Evolutionary conservation across 305 asterid species (phyloP), one percentile per base, ranked within the genome.

Genomic region (Solanum hybrid): DNA sequence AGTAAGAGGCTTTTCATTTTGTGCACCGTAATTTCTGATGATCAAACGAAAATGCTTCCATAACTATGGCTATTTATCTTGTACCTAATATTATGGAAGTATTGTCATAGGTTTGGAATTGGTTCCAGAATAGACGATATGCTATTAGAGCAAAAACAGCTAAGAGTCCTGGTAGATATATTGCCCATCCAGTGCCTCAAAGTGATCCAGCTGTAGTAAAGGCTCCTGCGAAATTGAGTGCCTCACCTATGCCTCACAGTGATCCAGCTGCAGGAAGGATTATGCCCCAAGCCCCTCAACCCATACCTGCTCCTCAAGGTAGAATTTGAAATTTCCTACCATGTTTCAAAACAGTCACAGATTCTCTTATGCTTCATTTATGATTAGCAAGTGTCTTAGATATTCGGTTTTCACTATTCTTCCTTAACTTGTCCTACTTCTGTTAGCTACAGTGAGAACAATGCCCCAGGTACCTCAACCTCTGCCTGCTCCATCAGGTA

Each of bases 41-140:
- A 89, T 92, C 90, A 39, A 86, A 12, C 90, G 76, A 31, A 31
- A 45, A 31, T 31, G 41, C 37, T 78, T 41, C 34, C 17, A 12
- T 37, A 88, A 36, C 85, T 57, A 20, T 41, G n/a, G 11, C 61
- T 29, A 76, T 88, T 88, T 45, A 6, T 31, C 17, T 22, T 83
- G 6, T 70, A 27, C 87, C 57, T 88, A 51, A 75, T 22, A 22
- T 88, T 88, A 61, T 91, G 86, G 81, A 41, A 68, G 68, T 70
- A 72, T 85, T 75, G 81, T 89, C 79, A 89, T 93, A 97, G 99
- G 97, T 96, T 17, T 97, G 97, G 99, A 97, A 96, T 92, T 97
- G 99, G 99, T 96, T 96, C 92, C 99, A 97, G 80, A 97, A 97
- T 90, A 96, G 98, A 93, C 94, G 99, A 90, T 97, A 96, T 94